phyloP scores from a whole-genome alignment of 306 rosid genomes.

The Alnus glutinosa region DNA sequence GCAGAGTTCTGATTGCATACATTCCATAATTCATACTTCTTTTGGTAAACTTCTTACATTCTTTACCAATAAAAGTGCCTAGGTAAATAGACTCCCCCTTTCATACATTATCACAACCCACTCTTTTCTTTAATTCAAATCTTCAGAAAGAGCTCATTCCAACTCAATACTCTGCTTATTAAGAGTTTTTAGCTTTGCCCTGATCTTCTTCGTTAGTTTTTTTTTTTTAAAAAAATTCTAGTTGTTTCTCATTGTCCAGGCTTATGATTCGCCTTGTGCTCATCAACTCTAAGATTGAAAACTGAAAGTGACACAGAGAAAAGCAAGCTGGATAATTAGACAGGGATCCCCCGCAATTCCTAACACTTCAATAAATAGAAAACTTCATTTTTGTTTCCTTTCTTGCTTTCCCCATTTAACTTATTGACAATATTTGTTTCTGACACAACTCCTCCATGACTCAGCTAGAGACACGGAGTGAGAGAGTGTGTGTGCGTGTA shows the following conservation, averaged over 20 bases:
- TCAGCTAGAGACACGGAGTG: not conserved
- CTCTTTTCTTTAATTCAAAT: not conserved
- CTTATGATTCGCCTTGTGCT: not conserved
- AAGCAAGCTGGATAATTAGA: not conserved
- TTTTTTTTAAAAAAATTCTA: not conserved
- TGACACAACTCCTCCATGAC: not conserved
- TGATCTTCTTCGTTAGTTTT: not conserved
- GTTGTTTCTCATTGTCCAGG: not conserved
- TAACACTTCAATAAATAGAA: not conserved
- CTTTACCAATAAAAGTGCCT: not conserved
- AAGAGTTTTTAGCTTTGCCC: not conserved
- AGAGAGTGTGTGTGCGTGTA: too few relatives aligned
- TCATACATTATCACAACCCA: not conserved
- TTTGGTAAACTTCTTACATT: not conserved
- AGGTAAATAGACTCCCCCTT: not conserved
- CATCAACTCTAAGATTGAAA: not conserved
- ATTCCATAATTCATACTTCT: not conserved
- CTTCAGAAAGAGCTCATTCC: not conserved
- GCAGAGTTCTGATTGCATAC: slow-evolving; percentile 10
- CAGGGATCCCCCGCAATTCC: not conserved
- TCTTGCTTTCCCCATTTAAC: not conserved
- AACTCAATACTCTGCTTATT: not conserved
- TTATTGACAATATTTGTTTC: not conserved
- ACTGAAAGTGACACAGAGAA: not conserved
- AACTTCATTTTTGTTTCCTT: not conserved